These are phyloP conservation scores for Hyphodiscus sp. DNA, from an alignment of 2,329 filamentous ascomycete species.

Conservation along the genomic window DNA sequence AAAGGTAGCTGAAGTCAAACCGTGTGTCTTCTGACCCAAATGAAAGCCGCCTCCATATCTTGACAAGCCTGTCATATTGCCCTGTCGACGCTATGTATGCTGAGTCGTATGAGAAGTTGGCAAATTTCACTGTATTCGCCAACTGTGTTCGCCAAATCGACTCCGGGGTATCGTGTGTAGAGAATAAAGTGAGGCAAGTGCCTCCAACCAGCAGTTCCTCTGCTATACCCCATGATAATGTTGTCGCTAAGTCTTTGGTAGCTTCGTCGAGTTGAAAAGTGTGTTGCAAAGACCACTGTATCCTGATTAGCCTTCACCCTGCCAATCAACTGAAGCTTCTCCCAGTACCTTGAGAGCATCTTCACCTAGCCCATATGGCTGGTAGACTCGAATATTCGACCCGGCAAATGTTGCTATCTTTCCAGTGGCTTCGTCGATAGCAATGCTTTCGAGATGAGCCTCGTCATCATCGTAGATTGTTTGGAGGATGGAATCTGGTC, in stretches of 20 bases:
- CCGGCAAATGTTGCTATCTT: conserved; percentile 75
- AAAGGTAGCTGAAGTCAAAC: conserved; percentile 86
- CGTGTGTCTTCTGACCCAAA: conserved; percentile 77
- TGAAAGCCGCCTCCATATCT: conserved; percentile 84
- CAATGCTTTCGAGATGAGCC: conserved; percentile 60
- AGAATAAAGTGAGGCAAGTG: conserved; percentile 62
- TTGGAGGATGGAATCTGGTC: conserved; percentile 69
- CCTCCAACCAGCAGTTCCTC: conserved; percentile 81
- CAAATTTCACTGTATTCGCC: conserved; percentile 66
- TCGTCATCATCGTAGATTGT: conserved; percentile 82
- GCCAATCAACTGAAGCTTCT: conserved; percentile 3
- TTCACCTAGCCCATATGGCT: conserved; percentile 63
- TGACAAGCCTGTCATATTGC: conserved; percentile 73
- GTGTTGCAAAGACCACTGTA: conserved; percentile 58
- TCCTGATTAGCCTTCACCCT: conserved; percentile 15
- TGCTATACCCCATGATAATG: conserved; percentile 79
- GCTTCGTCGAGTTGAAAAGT: conserved; percentile 45
- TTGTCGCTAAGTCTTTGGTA: conserved; percentile 36
- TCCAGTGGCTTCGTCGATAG: conserved; percentile 74
- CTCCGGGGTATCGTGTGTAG: conserved; percentile 40
- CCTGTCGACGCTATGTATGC: conserved; percentile 79
- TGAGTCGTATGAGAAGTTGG: conserved; percentile 78
- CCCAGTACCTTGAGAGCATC: conserved; percentile 63
- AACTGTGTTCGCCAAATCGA: conserved; percentile 69
- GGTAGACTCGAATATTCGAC: conserved; percentile 66